Base-by-base conservation (phyloP, 257 asterid genomes). In the Nicotiana obtusifolia region DNA sequence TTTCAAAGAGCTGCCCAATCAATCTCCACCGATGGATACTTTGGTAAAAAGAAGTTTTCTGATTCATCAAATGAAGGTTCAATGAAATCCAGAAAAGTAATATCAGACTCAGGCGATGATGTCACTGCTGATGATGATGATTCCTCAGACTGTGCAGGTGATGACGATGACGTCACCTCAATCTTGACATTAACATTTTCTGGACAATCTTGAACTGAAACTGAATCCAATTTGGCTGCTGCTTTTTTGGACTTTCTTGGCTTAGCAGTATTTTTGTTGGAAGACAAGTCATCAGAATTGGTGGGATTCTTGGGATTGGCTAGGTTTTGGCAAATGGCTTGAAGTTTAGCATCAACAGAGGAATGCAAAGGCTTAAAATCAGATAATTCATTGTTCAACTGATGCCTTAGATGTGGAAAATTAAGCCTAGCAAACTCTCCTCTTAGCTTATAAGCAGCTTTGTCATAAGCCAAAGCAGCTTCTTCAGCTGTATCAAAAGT, bases 401-500 rank as follows among this genome's bases (percentile, higher is more conserved):
- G 91, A 86, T 89, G 90, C 88, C 88, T 86, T 0, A 94, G 94
- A 62, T 91, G 87, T 1, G 97, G 97, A 60, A 94, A 94, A 75
- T 94, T 94, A 8, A 94, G 92, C 88, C 97, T 89, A 0, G 98
- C 96, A 52, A 84, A 88, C 59, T 94, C 98, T 4, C 97, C 97
- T 64, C 98, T 84, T 11, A 94, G 92, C 87, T 91, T 94, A 84
- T 94, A 90, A 44, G 98, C 98, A 2, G 98, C 98, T 52, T 86
- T 86, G 77, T 94, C 98, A 22, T 94, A 94, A 57, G 97, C 98
- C 87, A 93, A 62, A 20, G 97, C 98, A 0, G 98, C 98, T 10
- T 93, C 97, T 78, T 93, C 98, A 15, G 98, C 97, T 0, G 97
- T 90, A 33, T 94, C 97, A 78, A 94, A 94, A 3, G 98, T 94